Base-by-base conservation (phyloP, 306 rosid genomes). In the Astragalus membranaceus region DNA sequence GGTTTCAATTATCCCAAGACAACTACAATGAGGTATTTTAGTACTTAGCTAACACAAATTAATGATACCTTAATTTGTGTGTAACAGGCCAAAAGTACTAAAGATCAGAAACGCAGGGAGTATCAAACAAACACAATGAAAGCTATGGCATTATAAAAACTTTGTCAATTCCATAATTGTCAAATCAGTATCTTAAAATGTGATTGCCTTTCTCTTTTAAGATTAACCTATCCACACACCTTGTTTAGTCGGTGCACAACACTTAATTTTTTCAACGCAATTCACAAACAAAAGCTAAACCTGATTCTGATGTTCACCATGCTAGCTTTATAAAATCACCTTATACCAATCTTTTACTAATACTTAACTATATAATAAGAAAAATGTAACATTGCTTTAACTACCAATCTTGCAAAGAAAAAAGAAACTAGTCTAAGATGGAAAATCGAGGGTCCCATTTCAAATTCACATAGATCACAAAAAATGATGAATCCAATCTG, bases 401-500 rank as follows among this genome's bases (percentile, higher is more conserved):
- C 67, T 65, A 41, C 65, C 47, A 3, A 42, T 67, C 16, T 69
- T 35, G 16, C 50, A 57, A 57, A 10, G 0, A 26, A 32, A 14
- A 37, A 13, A 10, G 51, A 37, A 33, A 26, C 41, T 48, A 65
- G 12, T 50, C 1, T 10, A 58, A 71, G 56, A 63, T 35, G 30
- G 73, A 37, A 61, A 44, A 75, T 33, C 4, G 73, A 51, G 80
- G 86, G 86, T 14, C 89, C 85, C 79, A 17, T 74, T 5, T 74
- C 56, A 53, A 69, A 54, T 76, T 74, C 57, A 67, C 62, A 60
- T 75, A 46, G 79, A 61, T 83, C 75, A 73, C 63, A 72, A 37
- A 67, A 63, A 79, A 80, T 84, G 60, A 82, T 82, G 80, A 83
- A 58, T 59, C 77, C 83, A 82, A 87, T 88, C 87, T 78, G 72